Evolutionary conservation across 441 rosid species (phyloP), one percentile per base, ranked within the genome.

Genomic region (Erodium moschatum): DNA sequence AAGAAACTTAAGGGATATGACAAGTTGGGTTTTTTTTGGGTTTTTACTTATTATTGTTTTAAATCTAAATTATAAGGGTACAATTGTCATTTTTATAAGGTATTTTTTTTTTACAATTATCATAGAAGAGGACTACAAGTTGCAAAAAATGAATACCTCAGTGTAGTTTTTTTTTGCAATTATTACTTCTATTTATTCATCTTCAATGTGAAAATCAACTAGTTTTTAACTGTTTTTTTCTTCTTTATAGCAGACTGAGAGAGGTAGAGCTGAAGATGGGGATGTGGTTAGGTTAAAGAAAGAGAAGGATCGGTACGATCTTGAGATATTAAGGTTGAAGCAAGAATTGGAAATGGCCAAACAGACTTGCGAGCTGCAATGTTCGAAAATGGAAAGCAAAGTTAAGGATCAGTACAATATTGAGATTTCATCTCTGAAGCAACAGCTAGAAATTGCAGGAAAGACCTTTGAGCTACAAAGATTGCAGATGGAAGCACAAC

Each of bases 251-350:
- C n/a, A 90, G 98, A 77, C 85, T 81, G 89, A 90, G 74, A 86
- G 80, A 79, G 88, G 82, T 80, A 86, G 81, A 70, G 78, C 77
- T 64, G 90, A 86, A 38, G 42, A 38, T 6, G 42, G 42, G 42
- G 42, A 38, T 5, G 42, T 38, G 42, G 42, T 38, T 75, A 79
- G 76, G 68, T 73, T 85, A 69, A 85, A 70, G 72, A 81, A 80
- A 76, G 95, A 90, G 69, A 92, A 85, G 73, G 83, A 78, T 69
- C 76, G 40, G 40, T 72, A 72, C 48, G 84, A 84, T 72, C 69
- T 75, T 33, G 92, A 92, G 87, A 85, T 87, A 72, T 72, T 74
- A 16, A 74, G 78, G 24, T 78, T 95, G 64, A 87, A 82, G 84
- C 80, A 79, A 72, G 91, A 92, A 68, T 72, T 87, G 64, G 80